A percentile compares a stretch with the other conserved stretches of the same genome.
Evolutionary conservation across 23 red algal species (phyloP).

Genomic region (Chondrus crispus): DNA sequence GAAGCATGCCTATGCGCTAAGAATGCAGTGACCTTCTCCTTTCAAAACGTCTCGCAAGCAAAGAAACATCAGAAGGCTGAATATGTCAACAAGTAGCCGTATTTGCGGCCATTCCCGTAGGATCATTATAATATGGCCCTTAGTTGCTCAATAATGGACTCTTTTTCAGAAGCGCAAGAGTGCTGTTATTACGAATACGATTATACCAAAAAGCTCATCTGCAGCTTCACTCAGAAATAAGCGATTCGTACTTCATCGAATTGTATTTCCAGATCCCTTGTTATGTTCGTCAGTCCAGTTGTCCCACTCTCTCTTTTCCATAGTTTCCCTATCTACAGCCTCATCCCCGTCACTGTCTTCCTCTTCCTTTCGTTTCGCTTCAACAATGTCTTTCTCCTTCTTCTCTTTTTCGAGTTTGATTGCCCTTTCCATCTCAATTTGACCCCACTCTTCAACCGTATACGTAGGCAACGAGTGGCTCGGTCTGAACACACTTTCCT

Average conservation of each 20-base stretch:
- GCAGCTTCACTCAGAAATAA: too few relatives aligned
- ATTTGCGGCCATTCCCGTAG: too few relatives aligned
- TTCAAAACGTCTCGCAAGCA: too few relatives aligned
- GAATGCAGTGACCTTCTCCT: too few relatives aligned
- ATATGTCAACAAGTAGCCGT: too few relatives aligned
- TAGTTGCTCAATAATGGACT: too few relatives aligned
- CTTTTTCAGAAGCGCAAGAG: too few relatives aligned
- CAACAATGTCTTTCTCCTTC: constrained; percentile 35
- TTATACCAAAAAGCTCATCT: too few relatives aligned
- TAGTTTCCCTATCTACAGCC: constrained; percentile 51
- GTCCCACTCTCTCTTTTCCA: constrained; percentile 77
- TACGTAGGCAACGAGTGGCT: constrained; percentile 75
- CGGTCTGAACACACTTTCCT: constrained; percentile 57
- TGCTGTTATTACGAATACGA: too few relatives aligned
- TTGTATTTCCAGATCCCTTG: constrained; percentile 84
- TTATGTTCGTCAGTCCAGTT: constrained; percentile 84
- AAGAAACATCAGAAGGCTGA: too few relatives aligned
- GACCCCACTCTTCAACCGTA: constrained; percentile 81
- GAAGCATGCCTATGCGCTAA: too few relatives aligned
- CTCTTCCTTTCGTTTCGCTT: constrained; percentile 11
- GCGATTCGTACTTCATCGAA: constrained; percentile 51
- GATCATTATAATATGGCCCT: too few relatives aligned
- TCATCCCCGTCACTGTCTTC: constrained; percentile 72
- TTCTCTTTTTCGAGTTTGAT: constrained; percentile 31
- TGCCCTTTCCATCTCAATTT: constrained; percentile 54